These are phyloP conservation scores for Picea sitchensis DNA, from an alignment of 75 land plant genomes.

Conservation along the genomic window DNA sequence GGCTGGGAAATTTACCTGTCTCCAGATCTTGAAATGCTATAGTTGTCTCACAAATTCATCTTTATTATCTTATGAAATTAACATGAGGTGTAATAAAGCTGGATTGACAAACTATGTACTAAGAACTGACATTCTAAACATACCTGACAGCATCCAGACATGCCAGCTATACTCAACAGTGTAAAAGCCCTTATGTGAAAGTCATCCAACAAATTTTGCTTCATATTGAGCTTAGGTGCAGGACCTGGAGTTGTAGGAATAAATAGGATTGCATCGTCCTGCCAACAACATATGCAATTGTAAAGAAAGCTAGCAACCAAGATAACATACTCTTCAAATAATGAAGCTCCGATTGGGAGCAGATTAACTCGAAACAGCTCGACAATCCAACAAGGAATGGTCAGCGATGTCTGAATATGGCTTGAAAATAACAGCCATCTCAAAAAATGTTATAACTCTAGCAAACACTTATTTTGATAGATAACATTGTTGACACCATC, in stretches of 20 bases:
- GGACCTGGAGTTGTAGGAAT: conserved; percentile 70
- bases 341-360: background rate
- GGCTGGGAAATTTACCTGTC: background rate
- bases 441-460: too few species aligned
- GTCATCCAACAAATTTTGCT: conserved; percentile 47
- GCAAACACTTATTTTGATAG: too few species aligned
- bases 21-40: background rate
- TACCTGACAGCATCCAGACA: conserved; percentile 99
- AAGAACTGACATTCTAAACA: background rate
- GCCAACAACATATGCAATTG: background rate
- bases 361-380: background rate
- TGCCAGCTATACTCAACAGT: conserved; percentile 65
- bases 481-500: too few species aligned
- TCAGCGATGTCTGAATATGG: background rate
- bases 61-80: background rate
- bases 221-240: conserved; percentile 74
- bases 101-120: background rate
- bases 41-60: background rate
- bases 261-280: conserved; percentile 84
- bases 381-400: background rate
- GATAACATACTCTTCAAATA: too few species aligned
- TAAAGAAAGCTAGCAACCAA: too few species aligned
- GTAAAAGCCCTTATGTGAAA: conserved; percentile 38
- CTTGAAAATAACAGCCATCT: background rate
- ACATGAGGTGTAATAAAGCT: background rate